Evolutionary conservation across 441 rosid species (phyloP).

Genomic region (Pelargonium fulgidum): DNA sequence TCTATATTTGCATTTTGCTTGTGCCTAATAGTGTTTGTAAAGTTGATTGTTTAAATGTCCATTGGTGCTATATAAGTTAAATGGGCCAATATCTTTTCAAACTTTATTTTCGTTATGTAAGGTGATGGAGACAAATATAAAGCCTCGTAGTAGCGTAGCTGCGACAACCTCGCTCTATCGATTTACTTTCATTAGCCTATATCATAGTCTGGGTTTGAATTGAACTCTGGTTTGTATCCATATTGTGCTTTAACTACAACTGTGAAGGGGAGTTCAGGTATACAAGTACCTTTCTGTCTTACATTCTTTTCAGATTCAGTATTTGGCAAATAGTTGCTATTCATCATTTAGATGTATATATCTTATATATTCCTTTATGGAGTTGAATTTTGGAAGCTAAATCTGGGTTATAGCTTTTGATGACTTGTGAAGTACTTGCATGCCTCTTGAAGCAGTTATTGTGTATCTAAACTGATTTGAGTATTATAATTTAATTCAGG

Average conservation of each 20-base stretch:
- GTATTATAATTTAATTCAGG: constrained; percentile 42
- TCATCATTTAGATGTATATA: neutral
- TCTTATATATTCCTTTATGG: neutral
- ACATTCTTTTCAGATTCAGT: constrained; percentile 1
- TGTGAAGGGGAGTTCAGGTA: neutral
- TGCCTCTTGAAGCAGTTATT: neutral
- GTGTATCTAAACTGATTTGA: constrained; percentile 15
- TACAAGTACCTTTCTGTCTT: neutral
- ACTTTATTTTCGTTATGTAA: neutral
- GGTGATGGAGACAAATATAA: constrained; percentile 1
- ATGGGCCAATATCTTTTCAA: neutral
- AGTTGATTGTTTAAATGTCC: constrained; percentile 6
- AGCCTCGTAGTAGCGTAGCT: neutral
- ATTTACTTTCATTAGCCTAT: constrained; percentile 4
- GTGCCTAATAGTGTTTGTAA: constrained; percentile 5
- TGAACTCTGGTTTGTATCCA: constrained; percentile 8
- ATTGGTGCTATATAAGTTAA: neutral
- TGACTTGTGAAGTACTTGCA: neutral
- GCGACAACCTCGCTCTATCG: neutral
- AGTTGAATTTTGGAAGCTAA: neutral
- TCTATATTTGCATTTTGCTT: neutral
- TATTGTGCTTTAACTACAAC: neutral
- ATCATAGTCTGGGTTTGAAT: neutral
- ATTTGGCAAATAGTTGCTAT: constrained; percentile 1
- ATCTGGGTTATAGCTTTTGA: neutral